phyloP scores from a whole-genome alignment of 2,329 filamentous ascomycete genomes.

The Ophiocordyceps camponoti-saundersi region DNA sequence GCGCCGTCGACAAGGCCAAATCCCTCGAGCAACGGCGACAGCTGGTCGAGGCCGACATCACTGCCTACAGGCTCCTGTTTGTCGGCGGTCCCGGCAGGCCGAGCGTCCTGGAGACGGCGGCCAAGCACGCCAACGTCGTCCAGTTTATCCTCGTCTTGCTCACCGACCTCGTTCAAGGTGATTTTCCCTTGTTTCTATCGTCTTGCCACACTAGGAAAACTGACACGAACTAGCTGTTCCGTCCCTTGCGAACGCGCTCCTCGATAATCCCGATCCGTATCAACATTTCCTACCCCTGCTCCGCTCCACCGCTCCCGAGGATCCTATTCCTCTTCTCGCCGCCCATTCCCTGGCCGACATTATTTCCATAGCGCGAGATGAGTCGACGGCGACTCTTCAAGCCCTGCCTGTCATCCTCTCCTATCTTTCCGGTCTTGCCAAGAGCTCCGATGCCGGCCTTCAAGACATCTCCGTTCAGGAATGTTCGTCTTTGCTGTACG shows the following conservation, averaged over 20 bases:
- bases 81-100: conserved; percentile 54
- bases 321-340: conserved; percentile 76
- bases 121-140: conserved; percentile 75
- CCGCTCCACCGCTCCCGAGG: conserved; percentile 56
- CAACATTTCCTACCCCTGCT: conserved; percentile 72
- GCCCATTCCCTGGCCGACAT: conserved; percentile 74
- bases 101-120: conserved; percentile 67
- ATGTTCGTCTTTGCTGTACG: conserved; percentile 72
- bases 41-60: conserved; percentile 62
- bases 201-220: not conserved
- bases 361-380: conserved; percentile 50
- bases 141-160: conserved; percentile 89
- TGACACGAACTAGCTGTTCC: conserved; percentile 47
- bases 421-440: conserved; percentile 71
- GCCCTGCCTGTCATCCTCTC: conserved; percentile 70
- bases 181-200: conserved; percentile 7
- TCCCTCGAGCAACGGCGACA: conserved; percentile 70
- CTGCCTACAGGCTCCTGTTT: conserved; percentile 66
- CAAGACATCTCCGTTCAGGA: conserved; percentile 93
- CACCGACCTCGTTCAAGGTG: conserved; percentile 75
- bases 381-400: conserved; percentile 48
- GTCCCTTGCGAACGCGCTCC: conserved; percentile 56
- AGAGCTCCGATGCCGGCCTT: conserved; percentile 71
- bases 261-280: conserved; percentile 63
- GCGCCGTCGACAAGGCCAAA: conserved; percentile 88